Base-by-base conservation (phyloP, 495 filamentous ascomycete genomes). In the Penicilliopsis zonata region DNA sequence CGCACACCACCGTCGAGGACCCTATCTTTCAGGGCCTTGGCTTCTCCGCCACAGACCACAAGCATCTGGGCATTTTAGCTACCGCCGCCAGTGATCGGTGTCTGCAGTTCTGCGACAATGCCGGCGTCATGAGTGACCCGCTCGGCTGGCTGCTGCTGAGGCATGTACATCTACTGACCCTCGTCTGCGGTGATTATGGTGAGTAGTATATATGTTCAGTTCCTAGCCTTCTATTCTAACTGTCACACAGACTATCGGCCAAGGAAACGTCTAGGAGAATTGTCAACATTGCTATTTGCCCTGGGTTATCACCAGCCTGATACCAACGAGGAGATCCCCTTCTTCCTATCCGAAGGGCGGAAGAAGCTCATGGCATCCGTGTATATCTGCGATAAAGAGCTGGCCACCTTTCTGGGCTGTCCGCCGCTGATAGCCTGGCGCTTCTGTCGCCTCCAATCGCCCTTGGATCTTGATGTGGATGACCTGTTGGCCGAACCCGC, bases 301-400 rank as follows among this genome's bases (percentile, higher is more conserved):
- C 57, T 71, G 12, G 74, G 74, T 9, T 50, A 77, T 2, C 75
- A 80, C 41, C 62, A 69, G 42, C n/a, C n/a, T n/a, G n/a, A n/a
- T n/a, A n/a, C n/a, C n/a, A n/a, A n/a, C n/a, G n/a, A n/a, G n/a
- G 64, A 70, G 31, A 59, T 47, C 21, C 67, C 70, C 1, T 66
- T 69, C 28, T 70, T 72, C 36, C 57, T 72, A 6, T 55, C 46
- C 6, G 63, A 72, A 34, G 50, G 67, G 44, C 57, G 65, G 13
- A 59, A 65, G 44, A 57, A 53, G 13, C 50, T 69, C n/a, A 76
- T 77, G 32, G 55, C 63, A 14, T 50, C 56, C n/a, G 56, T 62
- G 3, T 78, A 71, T 23, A 55, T 53, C 10, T 50, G 55, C 17
- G 70, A 72, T 36, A 76, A 76, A 39, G 49, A 42, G 9, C 40